These are phyloP conservation scores for Allantophomopsis lycopodina DNA, from an alignment of 2,329 filamentous ascomycete species.

Conservation along the genomic window DNA sequence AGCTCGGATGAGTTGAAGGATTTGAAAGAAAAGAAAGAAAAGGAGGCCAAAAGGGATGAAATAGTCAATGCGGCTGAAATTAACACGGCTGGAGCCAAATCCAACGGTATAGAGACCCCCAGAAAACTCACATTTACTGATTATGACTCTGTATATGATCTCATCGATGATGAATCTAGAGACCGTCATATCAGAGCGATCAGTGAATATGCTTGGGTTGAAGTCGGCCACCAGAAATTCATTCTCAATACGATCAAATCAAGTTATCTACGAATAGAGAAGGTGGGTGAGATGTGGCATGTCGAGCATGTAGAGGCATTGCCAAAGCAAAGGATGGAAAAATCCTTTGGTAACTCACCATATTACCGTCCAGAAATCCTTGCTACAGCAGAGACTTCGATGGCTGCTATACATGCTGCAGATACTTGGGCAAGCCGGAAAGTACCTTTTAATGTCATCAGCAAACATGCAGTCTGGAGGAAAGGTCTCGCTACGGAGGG, in stretches of 20 bases:
- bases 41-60: slow-evolving; percentile 18
- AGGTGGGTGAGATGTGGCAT: slow-evolving; percentile 11
- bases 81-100: neutral
- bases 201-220: slow-evolving; percentile 73
- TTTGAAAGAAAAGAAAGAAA: slow-evolving; percentile 34
- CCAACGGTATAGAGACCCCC: neutral
- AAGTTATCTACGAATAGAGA: slow-evolving; percentile 39
- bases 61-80: neutral
- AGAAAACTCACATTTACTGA: slow-evolving; percentile 56
- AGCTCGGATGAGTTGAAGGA: slow-evolving; percentile 46
- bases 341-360: slow-evolving; percentile 30
- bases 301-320: slow-evolving; percentile 16
- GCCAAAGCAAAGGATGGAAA: slow-evolving; percentile 18
- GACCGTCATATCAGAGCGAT: slow-evolving; percentile 68
- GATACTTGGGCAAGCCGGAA: slow-evolving; percentile 63
- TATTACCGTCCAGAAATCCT: slow-evolving; percentile 59
- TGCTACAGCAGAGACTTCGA: slow-evolving; percentile 49
- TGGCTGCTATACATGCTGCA: slow-evolving; percentile 67
- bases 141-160: slow-evolving; percentile 83
- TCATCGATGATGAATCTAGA: slow-evolving; percentile 68
- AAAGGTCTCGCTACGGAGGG: slow-evolving; percentile 44
- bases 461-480: slow-evolving; percentile 57
- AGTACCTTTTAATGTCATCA: slow-evolving; percentile 56
- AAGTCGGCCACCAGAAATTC: slow-evolving; percentile 55
- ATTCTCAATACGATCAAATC: slow-evolving; percentile 54